phyloP scores from a whole-genome alignment of 2,329 filamentous ascomycete species.

The Akanthomyces muscarius region DNA sequence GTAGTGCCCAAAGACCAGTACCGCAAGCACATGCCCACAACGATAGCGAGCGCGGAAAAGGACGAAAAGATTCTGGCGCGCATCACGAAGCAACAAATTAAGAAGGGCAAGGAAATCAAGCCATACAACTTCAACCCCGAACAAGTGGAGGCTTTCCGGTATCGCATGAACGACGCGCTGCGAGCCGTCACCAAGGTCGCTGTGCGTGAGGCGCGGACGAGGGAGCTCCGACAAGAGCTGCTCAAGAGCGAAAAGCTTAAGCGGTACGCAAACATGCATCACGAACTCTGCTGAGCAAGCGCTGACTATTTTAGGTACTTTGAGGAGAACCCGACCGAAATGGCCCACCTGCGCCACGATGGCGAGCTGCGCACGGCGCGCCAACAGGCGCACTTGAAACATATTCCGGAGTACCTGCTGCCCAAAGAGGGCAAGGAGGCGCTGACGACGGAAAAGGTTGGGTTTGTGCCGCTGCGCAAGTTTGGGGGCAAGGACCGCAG shows the following conservation, averaged over 20 bases:
- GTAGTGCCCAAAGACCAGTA: slow-evolving; percentile 78
- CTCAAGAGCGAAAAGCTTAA: slow-evolving; percentile 92
- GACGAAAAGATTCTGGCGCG: slow-evolving; percentile 81
- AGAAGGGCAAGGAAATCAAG: slow-evolving; percentile 75
- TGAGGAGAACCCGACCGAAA: slow-evolving; percentile 89
- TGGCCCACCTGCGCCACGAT: slow-evolving; percentile 85
- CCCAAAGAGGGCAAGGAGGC: slow-evolving; percentile 72
- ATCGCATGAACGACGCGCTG: slow-evolving; percentile 89
- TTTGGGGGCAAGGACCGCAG: slow-evolving; percentile 46
- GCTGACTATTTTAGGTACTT: slow-evolving; percentile 59
- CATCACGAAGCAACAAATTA: slow-evolving; percentile 73
- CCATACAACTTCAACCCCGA: slow-evolving; percentile 94
- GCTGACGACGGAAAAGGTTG: slow-evolving; percentile 62
- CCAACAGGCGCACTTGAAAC: slow-evolving; percentile 84
- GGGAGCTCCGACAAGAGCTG: slow-evolving; percentile 84
- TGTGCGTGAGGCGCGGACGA: slow-evolving; percentile 81
- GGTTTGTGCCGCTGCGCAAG: slow-evolving; percentile 69
- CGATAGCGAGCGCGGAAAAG: slow-evolving; percentile 67
- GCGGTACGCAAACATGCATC: slow-evolving; percentile 38
- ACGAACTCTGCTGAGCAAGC: neutral
- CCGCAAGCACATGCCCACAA: slow-evolving; percentile 86
- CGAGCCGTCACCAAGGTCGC: slow-evolving; percentile 86
- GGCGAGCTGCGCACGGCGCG: slow-evolving; percentile 78
- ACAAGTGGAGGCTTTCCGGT: slow-evolving; percentile 89
- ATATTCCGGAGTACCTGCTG: slow-evolving; percentile 90